Evolutionary conservation across 805 yeast species (phyloP), one percentile per base, ranked within the genome.

Genomic region (Wickerhamiella spandovensis): DNA sequence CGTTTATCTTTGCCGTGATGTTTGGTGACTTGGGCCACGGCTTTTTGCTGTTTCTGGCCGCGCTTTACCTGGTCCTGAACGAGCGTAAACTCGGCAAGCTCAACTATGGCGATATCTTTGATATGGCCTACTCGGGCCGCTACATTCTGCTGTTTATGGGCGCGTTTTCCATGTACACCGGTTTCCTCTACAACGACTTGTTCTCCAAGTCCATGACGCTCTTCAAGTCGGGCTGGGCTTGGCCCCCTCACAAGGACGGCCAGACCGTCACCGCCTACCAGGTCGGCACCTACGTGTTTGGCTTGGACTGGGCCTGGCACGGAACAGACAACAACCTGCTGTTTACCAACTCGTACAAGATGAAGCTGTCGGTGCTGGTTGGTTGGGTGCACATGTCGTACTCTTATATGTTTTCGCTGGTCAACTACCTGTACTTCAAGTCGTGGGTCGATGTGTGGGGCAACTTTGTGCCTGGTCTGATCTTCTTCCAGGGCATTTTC

Each of bases 11-110:
- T 70, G 97, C 98, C 25, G 83, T 92, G 60, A 92, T 92, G 98
- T 92, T 92, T 72, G 98, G 98, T 72, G 98, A 92, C 71, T 65
- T 89, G 52, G 98, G 98, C 15, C 98, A 92, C 70, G 98, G 98
- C 5, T 76, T 88, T 53, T 77, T 92, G 46, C 71, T 92, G 66
- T 75, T 82, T 49, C 66, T 83, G 51, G 85, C 87, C 17, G 95
- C 94, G 1, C 67, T 78, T 48, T 67, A 69, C 28, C 70, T 92
- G 55, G 88, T 92, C 10, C 56, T 79, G 47, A 81, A 83, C 63
- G 98, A 92, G 67, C 75, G 73, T 54, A 73, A 75, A 55, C 76
- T 92, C 48, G 81, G 75, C 22, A 72, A 72, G 46, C 74, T 80
- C 73, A 77, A 82, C 61, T 76, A 89, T 61, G 97, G 87, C 63